These are phyloP conservation scores for Jasminum sambac DNA, from an alignment of 257 asterid genomes.

Conservation along the genomic window DNA sequence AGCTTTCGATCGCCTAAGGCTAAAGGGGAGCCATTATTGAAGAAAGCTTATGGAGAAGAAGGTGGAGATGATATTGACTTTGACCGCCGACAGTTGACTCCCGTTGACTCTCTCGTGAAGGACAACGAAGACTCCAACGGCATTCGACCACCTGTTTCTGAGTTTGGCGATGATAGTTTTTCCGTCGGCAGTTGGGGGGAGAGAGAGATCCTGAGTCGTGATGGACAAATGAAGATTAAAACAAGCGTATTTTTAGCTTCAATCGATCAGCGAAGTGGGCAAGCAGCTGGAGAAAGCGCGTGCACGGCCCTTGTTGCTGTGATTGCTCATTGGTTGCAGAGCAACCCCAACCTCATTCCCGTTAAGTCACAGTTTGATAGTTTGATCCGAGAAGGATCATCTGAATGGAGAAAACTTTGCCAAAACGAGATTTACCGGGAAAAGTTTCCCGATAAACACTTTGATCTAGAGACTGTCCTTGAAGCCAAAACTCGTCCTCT, in stretches of 20 bases:
- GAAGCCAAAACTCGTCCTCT: slow-evolving; percentile 68
- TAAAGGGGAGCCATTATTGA: slow-evolving; percentile 92
- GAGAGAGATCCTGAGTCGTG: slow-evolving; percentile 76
- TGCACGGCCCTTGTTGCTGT: slow-evolving; percentile 96
- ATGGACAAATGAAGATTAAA: slow-evolving; percentile 71
- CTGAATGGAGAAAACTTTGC: slow-evolving; percentile 92
- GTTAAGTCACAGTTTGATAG: slow-evolving; percentile 83
- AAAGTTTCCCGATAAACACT: slow-evolving; percentile 87
- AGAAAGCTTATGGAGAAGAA: slow-evolving; percentile 88
- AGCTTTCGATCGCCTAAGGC: slow-evolving; percentile 88
- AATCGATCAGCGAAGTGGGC: slow-evolving; percentile 93
- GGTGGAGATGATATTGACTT: slow-evolving; percentile 98
- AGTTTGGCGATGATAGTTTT: slow-evolving; percentile 86
- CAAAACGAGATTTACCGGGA: slow-evolving; percentile 62
- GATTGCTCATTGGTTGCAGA: slow-evolving; percentile 88
- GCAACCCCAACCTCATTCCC: slow-evolving; percentile 69
- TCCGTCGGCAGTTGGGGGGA: slow-evolving; percentile 91
- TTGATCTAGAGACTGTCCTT: slow-evolving; percentile 86
- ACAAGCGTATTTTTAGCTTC: slow-evolving; percentile 87
- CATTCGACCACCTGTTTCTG: slow-evolving; percentile 65
- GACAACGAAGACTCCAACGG: slow-evolving; percentile 63
- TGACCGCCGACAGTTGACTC: slow-evolving; percentile 88
- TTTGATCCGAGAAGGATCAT: slow-evolving; percentile 88
- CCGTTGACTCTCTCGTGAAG: slow-evolving; percentile 70
- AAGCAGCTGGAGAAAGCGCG: slow-evolving; percentile 94